Evolutionary conservation across 768 basidiomycete genomes (phyloP).

Genomic region (Boletus reticulatus): DNA sequence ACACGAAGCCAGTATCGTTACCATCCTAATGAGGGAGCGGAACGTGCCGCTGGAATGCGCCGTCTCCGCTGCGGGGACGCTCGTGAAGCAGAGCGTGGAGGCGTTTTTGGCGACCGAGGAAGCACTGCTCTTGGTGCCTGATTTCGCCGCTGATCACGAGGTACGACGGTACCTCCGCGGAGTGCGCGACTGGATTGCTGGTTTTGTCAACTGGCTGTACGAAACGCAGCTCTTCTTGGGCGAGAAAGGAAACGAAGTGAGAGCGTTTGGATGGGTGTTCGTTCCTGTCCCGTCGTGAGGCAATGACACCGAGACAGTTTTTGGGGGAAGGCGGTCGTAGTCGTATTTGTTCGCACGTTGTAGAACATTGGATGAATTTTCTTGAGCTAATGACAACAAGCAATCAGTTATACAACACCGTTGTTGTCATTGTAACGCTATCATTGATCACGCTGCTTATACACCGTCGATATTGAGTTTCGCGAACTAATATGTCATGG

Average conservation of each 20-base stretch:
- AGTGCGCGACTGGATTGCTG: slow-evolving; percentile 54
- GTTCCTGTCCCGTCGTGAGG: slow-evolving; percentile 27
- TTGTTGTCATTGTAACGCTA: too few species aligned
- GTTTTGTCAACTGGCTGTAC: slow-evolving; percentile 63
- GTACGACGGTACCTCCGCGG: slow-evolving; percentile 44
- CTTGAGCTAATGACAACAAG: not conserved
- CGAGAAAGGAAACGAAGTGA: slow-evolving; percentile 53
- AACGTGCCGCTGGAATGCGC: slow-evolving; percentile 50
- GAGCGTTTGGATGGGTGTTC: slow-evolving; percentile 64
- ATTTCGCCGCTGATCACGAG: slow-evolving; percentile 21
- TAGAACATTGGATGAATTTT: slow-evolving; percentile 3
- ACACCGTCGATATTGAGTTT: too few species aligned
- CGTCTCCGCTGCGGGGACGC: slow-evolving; percentile 16
- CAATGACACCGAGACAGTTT: not conserved
- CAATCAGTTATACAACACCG: not conserved
- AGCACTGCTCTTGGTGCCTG: slow-evolving; percentile 14
- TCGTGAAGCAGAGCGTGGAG: slow-evolving; percentile 30
- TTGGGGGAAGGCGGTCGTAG: not conserved
- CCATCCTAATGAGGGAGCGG: slow-evolving; percentile 44
- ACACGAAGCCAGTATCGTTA: slow-evolving; percentile 46
- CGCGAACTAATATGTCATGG: too few species aligned
- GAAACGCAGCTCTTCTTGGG: slow-evolving; percentile 63
- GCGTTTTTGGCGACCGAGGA: slow-evolving; percentile 27
- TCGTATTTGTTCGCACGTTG: slow-evolving; percentile 3
- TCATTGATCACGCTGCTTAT: too few species aligned